phyloP scores from a whole-genome alignment of 768 basidiomycete genomes.

The Grammothele lineata region DNA sequence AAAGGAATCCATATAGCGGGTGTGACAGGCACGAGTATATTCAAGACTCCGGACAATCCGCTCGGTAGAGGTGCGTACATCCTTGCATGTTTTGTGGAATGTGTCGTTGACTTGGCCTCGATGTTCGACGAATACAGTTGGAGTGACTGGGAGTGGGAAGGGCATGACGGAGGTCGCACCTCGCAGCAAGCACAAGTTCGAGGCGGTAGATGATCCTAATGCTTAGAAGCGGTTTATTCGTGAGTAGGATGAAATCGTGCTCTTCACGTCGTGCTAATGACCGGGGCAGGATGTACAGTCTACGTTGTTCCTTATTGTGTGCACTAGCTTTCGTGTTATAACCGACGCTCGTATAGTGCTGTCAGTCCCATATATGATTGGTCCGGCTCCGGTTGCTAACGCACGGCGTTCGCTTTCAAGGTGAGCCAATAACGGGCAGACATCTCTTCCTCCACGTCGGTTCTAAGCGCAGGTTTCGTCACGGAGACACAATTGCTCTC shows the following conservation, averaged over 20 bases:
- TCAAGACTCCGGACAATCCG: slow-evolving; percentile 93
- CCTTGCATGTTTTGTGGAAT: slow-evolving; percentile 11
- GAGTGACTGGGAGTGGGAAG: slow-evolving; percentile 88
- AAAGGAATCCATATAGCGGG: slow-evolving; percentile 91
- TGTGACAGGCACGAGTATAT: slow-evolving; percentile 83
- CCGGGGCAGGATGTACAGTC: slow-evolving; percentile 5
- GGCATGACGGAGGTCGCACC: slow-evolving; percentile 79
- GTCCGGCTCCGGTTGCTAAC: too few species aligned
- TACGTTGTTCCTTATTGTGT: slow-evolving; percentile 5
- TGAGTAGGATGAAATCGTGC: background rate
- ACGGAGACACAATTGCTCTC: too few species aligned
- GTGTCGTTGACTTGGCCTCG: slow-evolving; percentile 4
- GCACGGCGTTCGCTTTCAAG: too few species aligned
- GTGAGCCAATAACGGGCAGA: too few species aligned
- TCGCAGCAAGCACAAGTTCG: slow-evolving; percentile 75
- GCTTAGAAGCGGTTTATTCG: slow-evolving; percentile 7
- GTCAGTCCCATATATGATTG: too few species aligned
- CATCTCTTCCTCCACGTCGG: too few species aligned
- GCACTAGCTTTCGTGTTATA: slow-evolving; percentile 1
- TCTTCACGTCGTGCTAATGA: background rate
- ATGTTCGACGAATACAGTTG: slow-evolving; percentile 63
- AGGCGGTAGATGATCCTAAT: slow-evolving; percentile 34
- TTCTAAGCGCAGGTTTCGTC: too few species aligned
- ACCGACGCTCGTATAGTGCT: too few species aligned
- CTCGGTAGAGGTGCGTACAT: slow-evolving; percentile 67